phyloP scores from a whole-genome alignment of 805 yeast genomes.

The Candida awuae region DNA sequence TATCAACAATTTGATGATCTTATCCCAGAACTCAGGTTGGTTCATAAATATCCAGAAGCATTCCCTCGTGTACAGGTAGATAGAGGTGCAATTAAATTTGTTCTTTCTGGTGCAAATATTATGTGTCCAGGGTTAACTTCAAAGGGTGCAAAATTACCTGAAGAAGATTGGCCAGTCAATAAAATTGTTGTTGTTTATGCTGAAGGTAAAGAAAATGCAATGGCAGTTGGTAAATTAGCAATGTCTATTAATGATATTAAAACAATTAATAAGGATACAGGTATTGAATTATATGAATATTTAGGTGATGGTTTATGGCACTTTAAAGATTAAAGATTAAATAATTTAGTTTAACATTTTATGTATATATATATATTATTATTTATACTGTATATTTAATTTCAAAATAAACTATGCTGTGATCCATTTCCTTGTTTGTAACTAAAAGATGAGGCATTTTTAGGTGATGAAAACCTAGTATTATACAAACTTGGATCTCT shows the following conservation, averaged over 20 bases:
- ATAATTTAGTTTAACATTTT: constrained; percentile 13
- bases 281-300: constrained; percentile 75
- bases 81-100: constrained; percentile 93
- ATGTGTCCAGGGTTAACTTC: constrained; percentile 96
- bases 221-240: constrained; percentile 80
- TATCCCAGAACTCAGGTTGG: constrained; percentile 65
- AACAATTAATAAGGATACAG: constrained; percentile 75
- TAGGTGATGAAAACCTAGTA: background rate
- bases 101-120: constrained; percentile 90
- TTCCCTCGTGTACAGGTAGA: constrained; percentile 89
- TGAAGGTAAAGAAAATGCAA: constrained; percentile 84
- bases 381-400: background rate
- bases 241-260: constrained; percentile 91
- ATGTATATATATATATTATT: background rate
- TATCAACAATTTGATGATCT: constrained; percentile 77
- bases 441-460: background rate
- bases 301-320: constrained; percentile 88
- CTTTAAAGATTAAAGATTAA: constrained; percentile 36
- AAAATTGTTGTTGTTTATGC: constrained; percentile 79
- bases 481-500: constrained; percentile 3
- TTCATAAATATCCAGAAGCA: constrained; percentile 73
- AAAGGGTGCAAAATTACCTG: constrained; percentile 77
- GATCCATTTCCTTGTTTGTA: constrained; percentile 8
- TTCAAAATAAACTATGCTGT: constrained; percentile 5
- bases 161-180: constrained; percentile 55